Evolutionary conservation across 2,329 filamentous ascomycete species (phyloP).

Genomic region (Diaporthe longicolla): DNA sequence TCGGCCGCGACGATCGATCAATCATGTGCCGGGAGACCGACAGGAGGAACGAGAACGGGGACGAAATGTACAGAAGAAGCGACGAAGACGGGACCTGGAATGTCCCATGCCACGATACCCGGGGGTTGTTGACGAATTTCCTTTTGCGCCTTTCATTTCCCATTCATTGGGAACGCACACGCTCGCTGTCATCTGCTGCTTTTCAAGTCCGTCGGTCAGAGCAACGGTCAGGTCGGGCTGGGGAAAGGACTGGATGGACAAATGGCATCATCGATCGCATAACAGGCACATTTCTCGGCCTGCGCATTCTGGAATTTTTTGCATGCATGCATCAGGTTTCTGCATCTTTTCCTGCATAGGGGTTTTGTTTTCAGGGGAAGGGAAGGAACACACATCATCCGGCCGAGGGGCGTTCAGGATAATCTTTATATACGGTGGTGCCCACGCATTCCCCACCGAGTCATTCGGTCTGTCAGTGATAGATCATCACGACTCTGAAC

Average conservation of each 20-base stretch:
- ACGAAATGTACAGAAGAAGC: neutral
- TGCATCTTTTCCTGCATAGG: conserved; percentile 36
- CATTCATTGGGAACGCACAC: neutral
- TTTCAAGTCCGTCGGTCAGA: conserved; percentile 13
- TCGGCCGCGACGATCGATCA: neutral
- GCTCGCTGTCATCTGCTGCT: conserved; percentile 15
- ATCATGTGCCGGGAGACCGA: neutral
- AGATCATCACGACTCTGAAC: conserved; percentile 12
- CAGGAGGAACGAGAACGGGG: neutral
- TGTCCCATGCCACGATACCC: conserved; percentile 36
- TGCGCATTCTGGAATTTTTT: conserved; percentile 19
- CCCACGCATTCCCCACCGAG: conserved; percentile 35
- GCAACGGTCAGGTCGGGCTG: conserved; percentile 27
- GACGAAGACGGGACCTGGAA: conserved; percentile 19
- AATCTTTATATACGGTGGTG: conserved; percentile 39
- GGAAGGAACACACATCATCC: neutral
- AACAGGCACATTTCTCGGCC: conserved; percentile 23
- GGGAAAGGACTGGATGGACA: neutral
- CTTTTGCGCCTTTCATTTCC: neutral
- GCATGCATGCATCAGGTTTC: conserved; percentile 34
- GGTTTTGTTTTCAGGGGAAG: neutral
- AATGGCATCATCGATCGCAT: conserved; percentile 36
- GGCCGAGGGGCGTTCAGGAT: conserved; percentile 35
- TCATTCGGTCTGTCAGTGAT: conserved; percentile 18
- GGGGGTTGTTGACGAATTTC: conserved; percentile 23